Percentiles rank a stretch among this genome's conserved stretches.
phyloP scores from a whole-genome alignment of 2,329 filamentous ascomycete species.

The Xylariales sp. region DNA sequence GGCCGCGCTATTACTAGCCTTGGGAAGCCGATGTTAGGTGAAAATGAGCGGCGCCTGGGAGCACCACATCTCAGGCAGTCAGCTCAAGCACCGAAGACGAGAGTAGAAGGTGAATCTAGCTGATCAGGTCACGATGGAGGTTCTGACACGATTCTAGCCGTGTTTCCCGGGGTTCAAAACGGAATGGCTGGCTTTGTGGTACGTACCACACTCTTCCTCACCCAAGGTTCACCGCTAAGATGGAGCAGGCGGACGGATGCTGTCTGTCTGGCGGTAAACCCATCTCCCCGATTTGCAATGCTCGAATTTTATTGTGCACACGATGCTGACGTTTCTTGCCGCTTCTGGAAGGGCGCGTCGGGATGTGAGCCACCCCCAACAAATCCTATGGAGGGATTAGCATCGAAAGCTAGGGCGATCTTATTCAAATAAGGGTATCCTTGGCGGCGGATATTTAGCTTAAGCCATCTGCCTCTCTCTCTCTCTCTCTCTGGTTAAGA shows the following conservation, averaged over 20 bases:
- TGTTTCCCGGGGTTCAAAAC: conserved; percentile 7
- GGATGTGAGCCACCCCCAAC: background rate
- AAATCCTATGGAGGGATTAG: background rate
- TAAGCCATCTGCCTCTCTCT: background rate
- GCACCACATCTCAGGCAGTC: background rate
- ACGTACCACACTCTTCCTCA: background rate
- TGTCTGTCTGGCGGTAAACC: conserved; percentile 16
- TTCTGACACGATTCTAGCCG: conserved; percentile 10
- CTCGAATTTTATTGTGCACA: background rate
- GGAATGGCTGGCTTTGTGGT: conserved; percentile 6
- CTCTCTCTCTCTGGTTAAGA: background rate
- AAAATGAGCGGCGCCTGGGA: conserved; percentile 9
- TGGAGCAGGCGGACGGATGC: background rate
- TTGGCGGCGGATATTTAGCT: background rate
- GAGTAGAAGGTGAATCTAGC: conserved; percentile 33
- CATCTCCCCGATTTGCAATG: conserved; percentile 3
- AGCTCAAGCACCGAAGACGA: conserved; percentile 25
- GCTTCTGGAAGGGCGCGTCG: conserved; percentile 12
- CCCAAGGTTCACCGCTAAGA: conserved; percentile 22
- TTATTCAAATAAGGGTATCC: background rate
- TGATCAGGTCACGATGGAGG: conserved; percentile 31
- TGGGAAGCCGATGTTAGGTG: background rate
- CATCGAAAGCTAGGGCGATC: background rate
- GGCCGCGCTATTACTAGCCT: background rate
- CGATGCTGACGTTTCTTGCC: conserved; percentile 18